Conservation (phyloP, 2,329 filamentous ascomycete species). For the Botryotinia globosa region DNA sequence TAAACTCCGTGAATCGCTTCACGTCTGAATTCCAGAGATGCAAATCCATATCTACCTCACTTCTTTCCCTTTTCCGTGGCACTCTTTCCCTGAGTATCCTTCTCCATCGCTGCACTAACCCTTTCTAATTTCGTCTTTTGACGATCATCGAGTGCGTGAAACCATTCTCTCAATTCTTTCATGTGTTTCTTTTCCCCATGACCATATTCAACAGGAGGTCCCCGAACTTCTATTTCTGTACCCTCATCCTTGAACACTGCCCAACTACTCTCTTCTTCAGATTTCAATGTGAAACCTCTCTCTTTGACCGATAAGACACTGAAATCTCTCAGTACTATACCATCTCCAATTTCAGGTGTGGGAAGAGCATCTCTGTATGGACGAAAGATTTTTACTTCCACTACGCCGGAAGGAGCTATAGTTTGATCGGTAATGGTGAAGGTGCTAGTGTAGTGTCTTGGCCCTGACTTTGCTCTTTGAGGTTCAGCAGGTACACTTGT, state of each 20-base stretch:
- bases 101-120: neutral
- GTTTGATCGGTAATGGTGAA: slow-evolving; percentile 58
- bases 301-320: slow-evolving; percentile 52
- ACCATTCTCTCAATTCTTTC: slow-evolving; percentile 48
- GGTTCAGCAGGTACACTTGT: slow-evolving; percentile 51
- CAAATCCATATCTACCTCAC: neutral
- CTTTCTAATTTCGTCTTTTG: slow-evolving; percentile 7
- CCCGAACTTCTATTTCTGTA: slow-evolving; percentile 51
- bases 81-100: neutral
- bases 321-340: slow-evolving; percentile 57
- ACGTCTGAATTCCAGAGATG: neutral
- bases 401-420: slow-evolving; percentile 48
- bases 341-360: slow-evolving; percentile 53
- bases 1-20: neutral
- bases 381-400: slow-evolving; percentile 57
- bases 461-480: slow-evolving; percentile 54
- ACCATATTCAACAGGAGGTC: slow-evolving; percentile 57
- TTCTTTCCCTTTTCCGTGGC: slow-evolving; percentile 15
- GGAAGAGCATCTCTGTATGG: slow-evolving; percentile 58
- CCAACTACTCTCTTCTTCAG: slow-evolving; percentile 54
- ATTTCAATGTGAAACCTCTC: slow-evolving; percentile 54
- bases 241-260: slow-evolving; percentile 53
- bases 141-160: slow-evolving; percentile 42
- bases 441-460: slow-evolving; percentile 57
- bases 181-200: slow-evolving; percentile 51